Base-by-base conservation (phyloP, 805 yeast genomes). In the Cyberlindnera maclurae region DNA sequence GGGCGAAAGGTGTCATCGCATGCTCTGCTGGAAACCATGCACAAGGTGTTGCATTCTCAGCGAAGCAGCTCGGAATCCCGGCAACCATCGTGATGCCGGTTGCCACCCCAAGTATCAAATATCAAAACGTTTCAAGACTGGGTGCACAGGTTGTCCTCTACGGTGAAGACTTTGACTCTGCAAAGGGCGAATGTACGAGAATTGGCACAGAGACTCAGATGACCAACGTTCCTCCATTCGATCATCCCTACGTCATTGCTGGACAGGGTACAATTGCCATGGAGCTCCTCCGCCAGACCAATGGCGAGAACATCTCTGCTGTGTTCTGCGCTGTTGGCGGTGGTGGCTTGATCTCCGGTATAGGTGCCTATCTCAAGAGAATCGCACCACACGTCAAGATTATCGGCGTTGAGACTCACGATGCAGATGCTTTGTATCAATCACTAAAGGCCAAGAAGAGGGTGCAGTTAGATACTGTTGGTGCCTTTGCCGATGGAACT, bases 21-120 rank as follows among this genome's bases (percentile, higher is more conserved):
- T 93, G 97, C 55, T 87, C 97, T 24, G 99, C 99, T 4, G 99
- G 99, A 27, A 93, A 93, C 62, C 99, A 93, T 54, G 99, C 99
- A 2, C 99, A 93, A 59, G 99, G 99, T 49, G 97, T 93, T 12
- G 98, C 98, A 0, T 90, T 64, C 58, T 82, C 95, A 16, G 96
- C 97, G 4, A 78, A 77, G 43, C 77, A 81, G 43, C 67, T 93
- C 55, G 82, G 81, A 20, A 87, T 93, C 38, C 93, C 96, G 4
- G 90, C 97, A 4, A 90, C 97, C 5, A 93, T 93, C 38, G 97
- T 93, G 33, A 93, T 93, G 99, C 99, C 99, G 3, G 79, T 86
- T 3, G 90, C 94, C 3, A 93, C 98, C 1, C 98, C 99, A 2
- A 79, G 90, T 12, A 94, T 93, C 65, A 93, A 93, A 62, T 93